These are phyloP conservation scores for Dionaea muscipula DNA, from an alignment of 179 eudicot species.

Conservation along the genomic window DNA sequence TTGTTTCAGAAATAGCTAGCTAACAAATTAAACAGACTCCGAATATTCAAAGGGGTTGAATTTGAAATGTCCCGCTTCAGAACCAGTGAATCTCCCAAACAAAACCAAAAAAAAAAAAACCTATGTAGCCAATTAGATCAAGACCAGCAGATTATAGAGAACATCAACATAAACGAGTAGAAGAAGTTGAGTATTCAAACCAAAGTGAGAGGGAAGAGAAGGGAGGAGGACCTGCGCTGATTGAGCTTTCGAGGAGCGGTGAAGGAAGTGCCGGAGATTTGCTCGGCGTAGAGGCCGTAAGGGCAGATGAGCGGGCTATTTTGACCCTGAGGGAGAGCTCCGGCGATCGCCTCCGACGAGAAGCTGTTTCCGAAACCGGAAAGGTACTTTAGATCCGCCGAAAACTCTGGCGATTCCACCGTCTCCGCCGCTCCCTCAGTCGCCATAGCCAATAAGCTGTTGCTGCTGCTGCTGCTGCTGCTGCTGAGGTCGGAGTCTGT, in stretches of 20 bases:
- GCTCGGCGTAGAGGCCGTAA: slow-evolving; percentile 88
- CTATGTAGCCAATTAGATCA: neutral
- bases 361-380: slow-evolving; percentile 83
- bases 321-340: slow-evolving; percentile 71
- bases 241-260: slow-evolving; percentile 85
- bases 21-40: too few relatives aligned
- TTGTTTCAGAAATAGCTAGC: too few relatives aligned
- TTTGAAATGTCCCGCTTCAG: too few relatives aligned
- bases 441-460: too few relatives aligned
- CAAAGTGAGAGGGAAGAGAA: neutral
- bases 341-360: slow-evolving; percentile 75
- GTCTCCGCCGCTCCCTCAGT: neutral
- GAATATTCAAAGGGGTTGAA: too few relatives aligned
- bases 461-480: too few relatives aligned
- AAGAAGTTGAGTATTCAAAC: neutral
- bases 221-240: slow-evolving; percentile 48
- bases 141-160: neutral
- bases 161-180: neutral
- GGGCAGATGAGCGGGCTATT: slow-evolving; percentile 87
- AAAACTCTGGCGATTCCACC: slow-evolving; percentile 10
- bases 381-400: slow-evolving; percentile 34
- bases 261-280: slow-evolving; percentile 89
- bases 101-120: neutral
- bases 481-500: too few relatives aligned
- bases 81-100: too few relatives aligned